Conservation (phyloP, 768 basidiomycete species). For the Dentipellis sp. region DNA sequence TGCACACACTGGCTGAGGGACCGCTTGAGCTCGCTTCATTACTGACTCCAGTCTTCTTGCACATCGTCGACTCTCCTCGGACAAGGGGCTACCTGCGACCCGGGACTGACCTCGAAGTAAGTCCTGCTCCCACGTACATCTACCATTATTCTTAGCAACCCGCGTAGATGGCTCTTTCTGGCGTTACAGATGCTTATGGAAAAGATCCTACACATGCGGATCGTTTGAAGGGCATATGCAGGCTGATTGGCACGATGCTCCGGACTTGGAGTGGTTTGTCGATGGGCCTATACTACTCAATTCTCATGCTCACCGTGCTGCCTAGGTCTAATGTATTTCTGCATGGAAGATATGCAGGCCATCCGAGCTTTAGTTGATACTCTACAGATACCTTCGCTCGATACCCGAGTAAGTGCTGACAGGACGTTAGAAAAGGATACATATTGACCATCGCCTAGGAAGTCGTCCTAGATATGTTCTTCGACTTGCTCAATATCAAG, state of each 20-base stretch:
- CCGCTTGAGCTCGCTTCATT: conserved; percentile 74
- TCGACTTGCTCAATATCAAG: conserved; percentile 86
- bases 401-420: conserved; percentile 58
- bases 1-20: conserved; percentile 86
- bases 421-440: background rate
- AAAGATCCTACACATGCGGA: conserved; percentile 74
- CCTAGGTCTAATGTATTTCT: conserved; percentile 84
- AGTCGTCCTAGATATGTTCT: conserved; percentile 89
- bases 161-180: conserved; percentile 70
- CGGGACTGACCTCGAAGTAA: conserved; percentile 84
- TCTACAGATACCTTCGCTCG: conserved; percentile 79
- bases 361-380: conserved; percentile 80
- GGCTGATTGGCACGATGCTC: conserved; percentile 74
- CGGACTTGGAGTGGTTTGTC: conserved; percentile 87
- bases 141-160: background rate
- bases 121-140: background rate
- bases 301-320: background rate
- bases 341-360: conserved; percentile 80
- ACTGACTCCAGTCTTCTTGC: conserved; percentile 71
- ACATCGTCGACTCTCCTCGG: conserved; percentile 77
- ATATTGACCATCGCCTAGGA: conserved; percentile 43
- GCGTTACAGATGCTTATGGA: conserved; percentile 89
- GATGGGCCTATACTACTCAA: background rate
- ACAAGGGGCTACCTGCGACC: conserved; percentile 70
- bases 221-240: conserved; percentile 67